Evolutionary conservation across 371 early-diverging fungal genomes (phyloP).

Genomic region (Funneliformis caledonium): DNA sequence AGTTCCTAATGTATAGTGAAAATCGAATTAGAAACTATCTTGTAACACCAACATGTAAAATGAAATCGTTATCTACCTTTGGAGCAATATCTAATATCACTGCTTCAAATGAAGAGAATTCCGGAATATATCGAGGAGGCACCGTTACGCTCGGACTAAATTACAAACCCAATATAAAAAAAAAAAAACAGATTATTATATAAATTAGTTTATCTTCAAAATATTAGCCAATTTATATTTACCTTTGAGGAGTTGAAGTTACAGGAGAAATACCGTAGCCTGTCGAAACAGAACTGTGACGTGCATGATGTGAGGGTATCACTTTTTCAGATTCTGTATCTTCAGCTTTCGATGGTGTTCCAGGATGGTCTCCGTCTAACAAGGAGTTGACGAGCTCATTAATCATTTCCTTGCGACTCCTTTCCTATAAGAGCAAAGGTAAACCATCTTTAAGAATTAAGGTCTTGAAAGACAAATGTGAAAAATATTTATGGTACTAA

Average conservation of each 20-base stretch:
- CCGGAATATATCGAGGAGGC: conserved; percentile 50
- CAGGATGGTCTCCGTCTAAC: not conserved
- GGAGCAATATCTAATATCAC: conserved; percentile 85
- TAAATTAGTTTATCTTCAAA: not conserved
- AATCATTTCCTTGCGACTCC: not conserved
- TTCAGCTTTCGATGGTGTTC: conserved; percentile 8
- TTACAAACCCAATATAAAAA: not conserved
- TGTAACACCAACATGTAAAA: not conserved
- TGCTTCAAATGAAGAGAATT: conserved; percentile 67
- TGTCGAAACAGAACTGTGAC: not conserved
- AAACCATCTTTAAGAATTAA: not conserved
- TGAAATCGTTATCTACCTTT: conserved; percentile 52
- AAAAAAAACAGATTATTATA: too few relatives aligned
- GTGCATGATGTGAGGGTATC: not conserved
- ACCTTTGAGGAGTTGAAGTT: conserved; percentile 21
- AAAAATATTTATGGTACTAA: not conserved
- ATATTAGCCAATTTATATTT: not conserved
- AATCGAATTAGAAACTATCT: not conserved
- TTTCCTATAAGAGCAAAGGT: not conserved
- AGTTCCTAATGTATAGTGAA: conserved; percentile 61
- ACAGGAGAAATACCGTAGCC: not conserved
- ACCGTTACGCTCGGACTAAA: not conserved
- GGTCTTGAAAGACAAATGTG: not conserved
- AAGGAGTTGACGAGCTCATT: conserved; percentile 22
- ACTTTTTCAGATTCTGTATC: not conserved